Evolutionary conservation across 2,329 filamentous ascomycete genomes (phyloP).

Genomic region (Dryadomyces quercus-mongolicae): DNA sequence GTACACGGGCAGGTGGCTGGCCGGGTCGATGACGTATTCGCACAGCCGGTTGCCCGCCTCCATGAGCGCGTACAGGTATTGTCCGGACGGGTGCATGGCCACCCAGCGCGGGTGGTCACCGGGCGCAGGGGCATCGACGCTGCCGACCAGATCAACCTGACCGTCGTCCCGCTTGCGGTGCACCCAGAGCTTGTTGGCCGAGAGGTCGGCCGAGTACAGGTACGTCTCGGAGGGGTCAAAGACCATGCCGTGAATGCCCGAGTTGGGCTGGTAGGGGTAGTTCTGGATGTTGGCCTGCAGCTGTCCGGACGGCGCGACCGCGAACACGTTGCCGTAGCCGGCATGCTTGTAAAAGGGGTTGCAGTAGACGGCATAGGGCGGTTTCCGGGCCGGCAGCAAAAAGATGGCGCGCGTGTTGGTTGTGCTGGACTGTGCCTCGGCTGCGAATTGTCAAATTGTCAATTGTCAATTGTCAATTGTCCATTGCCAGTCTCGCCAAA

Average conservation of each 20-base stretch:
- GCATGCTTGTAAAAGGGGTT: conserved; percentile 86
- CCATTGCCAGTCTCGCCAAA: too few species aligned
- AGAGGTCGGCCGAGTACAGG: conserved; percentile 69
- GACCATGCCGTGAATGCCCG: conserved; percentile 72
- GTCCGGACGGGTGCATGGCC: conserved; percentile 65
- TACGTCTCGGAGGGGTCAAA: conserved; percentile 63
- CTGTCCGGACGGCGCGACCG: conserved; percentile 42
- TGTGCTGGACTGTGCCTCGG: conserved; percentile 52
- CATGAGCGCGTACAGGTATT: conserved; percentile 78
- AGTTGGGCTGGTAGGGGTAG: conserved; percentile 56
- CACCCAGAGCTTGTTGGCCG: conserved; percentile 72
- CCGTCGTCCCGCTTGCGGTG: conserved; percentile 59
- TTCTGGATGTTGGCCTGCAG: conserved; percentile 57
- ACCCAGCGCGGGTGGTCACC: conserved; percentile 82
- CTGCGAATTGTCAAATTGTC: too few species aligned
- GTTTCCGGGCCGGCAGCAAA: conserved; percentile 63
- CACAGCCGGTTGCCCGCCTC: conserved; percentile 77
- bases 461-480: too few species aligned
- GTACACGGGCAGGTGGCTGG: conserved; percentile 64
- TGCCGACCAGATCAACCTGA: conserved; percentile 56
- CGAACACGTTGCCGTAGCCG: conserved; percentile 68
- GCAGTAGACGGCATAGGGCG: conserved; percentile 74
- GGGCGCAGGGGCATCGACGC: conserved; percentile 55
- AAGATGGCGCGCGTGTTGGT: conserved; percentile 87
- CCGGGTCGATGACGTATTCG: conserved; percentile 67